Base-by-base conservation (phyloP, 345 rosid genomes). In the Dimocarpus longan region DNA sequence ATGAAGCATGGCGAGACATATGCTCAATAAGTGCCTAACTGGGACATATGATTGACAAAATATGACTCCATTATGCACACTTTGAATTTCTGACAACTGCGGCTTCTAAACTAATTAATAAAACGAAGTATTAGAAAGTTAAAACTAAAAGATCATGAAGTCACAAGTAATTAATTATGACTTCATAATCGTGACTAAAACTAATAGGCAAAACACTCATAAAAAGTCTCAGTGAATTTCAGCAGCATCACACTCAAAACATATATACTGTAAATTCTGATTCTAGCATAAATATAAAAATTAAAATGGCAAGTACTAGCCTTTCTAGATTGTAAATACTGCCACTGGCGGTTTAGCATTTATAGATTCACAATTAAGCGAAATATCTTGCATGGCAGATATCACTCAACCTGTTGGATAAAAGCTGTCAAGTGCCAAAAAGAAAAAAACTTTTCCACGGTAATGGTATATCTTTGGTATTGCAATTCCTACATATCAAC, bases 401-500 rank as follows among this genome's bases (percentile, higher is more conserved):
- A 39, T 15, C 59, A 40, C 6, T 39, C 66, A 11, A 21, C 2
- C 8, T 56, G 26, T 43, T 9, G 8, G 18, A 50, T 3, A n/a
- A 43, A 32, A 24, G 15, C 54, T n/a, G 21, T 26, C 32, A 32
- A 64, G 48, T 18, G 32, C 37, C 37, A 32, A 32, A 32, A 32
- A 59, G n/a, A 42, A 0, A 0, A 22, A 68, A 22, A 21, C 37
- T 69, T 63, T 66, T 8, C 44, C 57, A 62, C 8, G 5, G 39
- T 63, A 44, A 60, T 62, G 42, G 28, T 62, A 24, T n/a, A 56
- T 62, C 22, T 43, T 57, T n/a, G 48, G 57, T 74, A 50, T 22
- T 74, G 65, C 67, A 74, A 74, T 8, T 26, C 54, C 16, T 59
- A 73, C 4, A 52, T 70, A 65, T 74, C 39, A 57, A 50, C 42